Conservation (phyloP, 805 yeast species). For the Groenewaldozyma tartarivorans region DNA sequence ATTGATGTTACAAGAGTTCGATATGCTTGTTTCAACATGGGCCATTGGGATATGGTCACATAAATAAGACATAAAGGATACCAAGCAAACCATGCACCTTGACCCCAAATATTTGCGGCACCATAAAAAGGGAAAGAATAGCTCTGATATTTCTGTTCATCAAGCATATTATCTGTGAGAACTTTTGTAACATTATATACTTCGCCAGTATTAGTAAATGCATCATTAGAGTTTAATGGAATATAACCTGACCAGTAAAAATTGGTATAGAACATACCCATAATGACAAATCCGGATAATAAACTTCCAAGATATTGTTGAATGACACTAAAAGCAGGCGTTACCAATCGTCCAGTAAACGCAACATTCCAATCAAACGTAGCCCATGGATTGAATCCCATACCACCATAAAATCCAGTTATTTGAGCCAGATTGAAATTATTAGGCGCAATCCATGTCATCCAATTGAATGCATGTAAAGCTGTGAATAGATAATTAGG, state of each 20-base stretch:
- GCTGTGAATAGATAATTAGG: slow-evolving; percentile 53
- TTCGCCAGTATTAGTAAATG: slow-evolving; percentile 36
- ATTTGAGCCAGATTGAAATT: slow-evolving; percentile 41
- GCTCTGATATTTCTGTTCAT: slow-evolving; percentile 34
- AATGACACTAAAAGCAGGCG: slow-evolving; percentile 6
- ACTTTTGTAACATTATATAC: slow-evolving; percentile 36
- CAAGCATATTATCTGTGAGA: slow-evolving; percentile 33
- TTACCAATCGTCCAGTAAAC: slow-evolving; percentile 7
- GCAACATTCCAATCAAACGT: slow-evolving; percentile 36
- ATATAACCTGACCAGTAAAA: slow-evolving; percentile 41
- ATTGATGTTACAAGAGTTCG: slow-evolving; percentile 9
- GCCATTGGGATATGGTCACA: slow-evolving; percentile 38
- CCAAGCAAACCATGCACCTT: slow-evolving; percentile 43
- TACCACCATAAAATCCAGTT: slow-evolving; percentile 41
- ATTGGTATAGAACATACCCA: slow-evolving; percentile 35
- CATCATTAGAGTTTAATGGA: slow-evolving; percentile 38
- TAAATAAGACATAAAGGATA: slow-evolving; percentile 46
- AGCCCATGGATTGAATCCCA: slow-evolving; percentile 39
- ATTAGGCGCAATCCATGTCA: slow-evolving; percentile 49
- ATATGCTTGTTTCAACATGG: slow-evolving; percentile 7
- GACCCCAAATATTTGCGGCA: slow-evolving; percentile 43
- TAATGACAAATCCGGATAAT: slow-evolving; percentile 10
- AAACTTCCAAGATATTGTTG: slow-evolving; percentile 8
- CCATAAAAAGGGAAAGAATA: slow-evolving; percentile 50
- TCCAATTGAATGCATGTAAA: slow-evolving; percentile 47